Evolutionary conservation across 139 green algal species (phyloP).

Genomic region (Chlamydomonas applanata): DNA sequence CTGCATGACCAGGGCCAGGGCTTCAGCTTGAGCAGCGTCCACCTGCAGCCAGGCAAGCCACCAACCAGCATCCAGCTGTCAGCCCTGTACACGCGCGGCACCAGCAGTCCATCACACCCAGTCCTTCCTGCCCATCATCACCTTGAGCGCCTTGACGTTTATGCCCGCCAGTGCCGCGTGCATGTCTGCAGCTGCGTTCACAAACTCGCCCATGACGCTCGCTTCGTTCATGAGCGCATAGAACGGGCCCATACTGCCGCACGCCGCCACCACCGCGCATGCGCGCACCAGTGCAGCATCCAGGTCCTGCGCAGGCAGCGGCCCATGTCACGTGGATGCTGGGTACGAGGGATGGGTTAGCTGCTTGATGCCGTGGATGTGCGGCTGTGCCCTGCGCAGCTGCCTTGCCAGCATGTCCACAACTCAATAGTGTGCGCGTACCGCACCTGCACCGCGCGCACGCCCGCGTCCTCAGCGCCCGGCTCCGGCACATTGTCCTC

Average conservation of each 20-base stretch:
- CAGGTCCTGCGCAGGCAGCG: not conserved
- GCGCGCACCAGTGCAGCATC: not conserved
- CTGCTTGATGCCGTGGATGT: not conserved
- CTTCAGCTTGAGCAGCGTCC: too few relatives aligned
- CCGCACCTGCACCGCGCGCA: constrained; percentile 9
- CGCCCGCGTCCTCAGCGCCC: not conserved
- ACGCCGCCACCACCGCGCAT: not conserved
- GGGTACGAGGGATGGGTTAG: not conserved
- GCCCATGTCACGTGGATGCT: not conserved
- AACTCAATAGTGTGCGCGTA: too few relatives aligned
- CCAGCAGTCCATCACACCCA: constrained; percentile 1
- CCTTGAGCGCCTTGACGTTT: constrained; percentile 5
- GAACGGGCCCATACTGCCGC: constrained; percentile 7
- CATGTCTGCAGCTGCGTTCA: not conserved
- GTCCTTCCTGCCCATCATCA: not conserved
- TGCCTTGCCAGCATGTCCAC: too few relatives aligned
- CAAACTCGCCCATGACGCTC: not conserved
- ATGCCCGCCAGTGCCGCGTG: not conserved
- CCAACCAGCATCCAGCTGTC: not conserved
- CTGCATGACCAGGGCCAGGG: not conserved
- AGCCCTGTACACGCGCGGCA: too few relatives aligned
- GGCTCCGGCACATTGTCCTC: constrained; percentile 6
- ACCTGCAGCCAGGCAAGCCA: too few relatives aligned
- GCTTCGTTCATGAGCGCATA: constrained; percentile 12
- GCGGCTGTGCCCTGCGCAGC: too few relatives aligned